Conservation (phyloP, 208 protist genomes). For the Leishmania tropica region DNA sequence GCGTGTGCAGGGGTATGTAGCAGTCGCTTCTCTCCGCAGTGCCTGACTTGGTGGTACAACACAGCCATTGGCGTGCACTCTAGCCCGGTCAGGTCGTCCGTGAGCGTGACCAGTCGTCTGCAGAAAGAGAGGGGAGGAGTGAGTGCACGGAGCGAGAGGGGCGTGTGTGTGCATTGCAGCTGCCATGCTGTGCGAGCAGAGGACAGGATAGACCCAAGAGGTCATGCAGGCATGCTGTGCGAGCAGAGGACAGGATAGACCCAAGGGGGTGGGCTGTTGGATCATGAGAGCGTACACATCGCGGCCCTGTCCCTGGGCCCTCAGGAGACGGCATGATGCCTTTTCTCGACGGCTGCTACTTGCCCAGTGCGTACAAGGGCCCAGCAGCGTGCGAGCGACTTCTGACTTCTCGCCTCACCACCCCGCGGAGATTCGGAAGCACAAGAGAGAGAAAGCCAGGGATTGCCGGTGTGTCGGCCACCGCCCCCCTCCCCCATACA, state of each 20-base stretch:
- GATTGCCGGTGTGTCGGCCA: no score
- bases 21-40: no score
- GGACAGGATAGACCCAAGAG: background rate
- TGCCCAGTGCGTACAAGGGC: background rate
- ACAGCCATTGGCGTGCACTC: no score
- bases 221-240: background rate
- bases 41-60: no score
- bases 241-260: background rate
- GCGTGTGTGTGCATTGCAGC: background rate
- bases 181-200: background rate
- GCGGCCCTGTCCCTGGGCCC: background rate
- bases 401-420: background rate
- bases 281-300: background rate
- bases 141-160: background rate
- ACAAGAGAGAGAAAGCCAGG: background rate
- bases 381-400: background rate
- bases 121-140: background rate
- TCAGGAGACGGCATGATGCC: background rate
- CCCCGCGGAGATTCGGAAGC: background rate
- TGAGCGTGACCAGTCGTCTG: no score
- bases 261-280: background rate
- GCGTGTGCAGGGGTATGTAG: no score
- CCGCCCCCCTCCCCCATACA: background rate
- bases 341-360: background rate
- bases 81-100: no score